Conservation (phyloP, 768 basidiomycete genomes). For the Lepiota brunneoincarnata region DNA sequence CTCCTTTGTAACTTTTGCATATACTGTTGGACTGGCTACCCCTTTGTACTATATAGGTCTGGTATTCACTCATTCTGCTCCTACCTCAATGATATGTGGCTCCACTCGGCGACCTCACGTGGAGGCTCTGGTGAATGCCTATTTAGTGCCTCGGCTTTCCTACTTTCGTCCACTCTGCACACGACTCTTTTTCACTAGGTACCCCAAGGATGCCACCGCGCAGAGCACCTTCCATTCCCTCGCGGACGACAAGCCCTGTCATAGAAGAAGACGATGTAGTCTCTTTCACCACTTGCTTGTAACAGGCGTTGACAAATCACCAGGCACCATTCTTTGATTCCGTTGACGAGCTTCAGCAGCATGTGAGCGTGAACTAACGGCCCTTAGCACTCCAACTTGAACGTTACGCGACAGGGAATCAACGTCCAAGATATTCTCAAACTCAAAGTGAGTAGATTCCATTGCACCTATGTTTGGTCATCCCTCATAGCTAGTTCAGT, state of each 20-base stretch:
- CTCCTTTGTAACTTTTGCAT: background rate
- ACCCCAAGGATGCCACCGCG: slow-evolving; percentile 43
- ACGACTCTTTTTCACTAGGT: background rate
- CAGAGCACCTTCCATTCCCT: slow-evolving; percentile 49
- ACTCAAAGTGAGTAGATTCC: slow-evolving; percentile 62
- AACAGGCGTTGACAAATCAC: background rate
- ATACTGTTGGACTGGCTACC: slow-evolving; percentile 4
- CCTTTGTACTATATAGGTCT: slow-evolving; percentile 12
- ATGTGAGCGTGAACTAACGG: slow-evolving; percentile 40
- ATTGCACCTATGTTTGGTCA: slow-evolving; percentile 3
- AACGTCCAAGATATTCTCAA: slow-evolving; percentile 95
- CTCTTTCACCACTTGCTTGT: background rate
- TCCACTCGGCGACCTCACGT: background rate
- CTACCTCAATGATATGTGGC: slow-evolving; percentile 12
- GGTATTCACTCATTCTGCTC: background rate
- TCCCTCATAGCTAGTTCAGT: slow-evolving; percentile 33
- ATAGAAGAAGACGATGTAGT: slow-evolving; percentile 42
- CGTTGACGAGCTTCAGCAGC: slow-evolving; percentile 83
- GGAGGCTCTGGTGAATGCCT: slow-evolving; percentile 1
- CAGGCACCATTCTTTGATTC: slow-evolving; percentile 69
- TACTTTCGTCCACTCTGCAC: background rate
- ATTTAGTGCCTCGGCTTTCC: background rate
- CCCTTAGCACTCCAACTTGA: slow-evolving; percentile 6
- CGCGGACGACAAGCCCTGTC: slow-evolving; percentile 47
- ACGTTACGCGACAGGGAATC: slow-evolving; percentile 61